Base-by-base conservation (phyloP, 1,284 basidiomycete species). In the Malassezia obtusa region DNA sequence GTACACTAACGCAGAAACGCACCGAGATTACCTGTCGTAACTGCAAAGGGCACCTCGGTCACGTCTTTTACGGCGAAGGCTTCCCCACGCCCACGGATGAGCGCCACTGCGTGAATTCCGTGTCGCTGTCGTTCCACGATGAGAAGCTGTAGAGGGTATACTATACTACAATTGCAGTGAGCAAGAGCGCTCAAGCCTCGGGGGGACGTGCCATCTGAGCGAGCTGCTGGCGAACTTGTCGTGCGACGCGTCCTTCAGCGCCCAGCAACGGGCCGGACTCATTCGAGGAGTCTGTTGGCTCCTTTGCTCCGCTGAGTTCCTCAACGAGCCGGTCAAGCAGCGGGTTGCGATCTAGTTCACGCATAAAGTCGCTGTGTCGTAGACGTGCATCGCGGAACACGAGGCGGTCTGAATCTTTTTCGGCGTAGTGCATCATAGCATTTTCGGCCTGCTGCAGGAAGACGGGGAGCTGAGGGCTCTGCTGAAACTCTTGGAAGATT, bases 21-120 rank as follows among this genome's bases (percentile, higher is more conserved):
- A 86, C 77, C 6, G 86, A 88, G 75, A 88, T 89, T 44, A 84
- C 81, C 21, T 89, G 86, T 69, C 80, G 68, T 45, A 66, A 68
- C 38, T 92, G 89, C 63, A 88, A 87, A 12, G 87, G 89, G 2
- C 90, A 94, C 72, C 79, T 94, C 11, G 90, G 90, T 2, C 90
- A 94, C 68, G 86, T 94, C 46, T 95, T 94, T 79, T 85, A 79
- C 64, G 90, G 89, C 28, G 89, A 94, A 76, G 84, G 86, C 3
- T 76, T 75, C 52, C 49, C 60, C 4, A 73, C 73, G 11, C 65
- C 70, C 84, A 86, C 82, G 35, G 82, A 89, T 65, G 86, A 89
- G 70, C 57, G 66, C 10, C 66, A 68, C 33, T 68, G 66, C 41
- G 89, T 92, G 49, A 92, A 92, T 72, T 90, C 88, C 8, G 76